Conservation (phyloP, 2,329 filamentous ascomycete species). For the Trichoderma gracile region DNA sequence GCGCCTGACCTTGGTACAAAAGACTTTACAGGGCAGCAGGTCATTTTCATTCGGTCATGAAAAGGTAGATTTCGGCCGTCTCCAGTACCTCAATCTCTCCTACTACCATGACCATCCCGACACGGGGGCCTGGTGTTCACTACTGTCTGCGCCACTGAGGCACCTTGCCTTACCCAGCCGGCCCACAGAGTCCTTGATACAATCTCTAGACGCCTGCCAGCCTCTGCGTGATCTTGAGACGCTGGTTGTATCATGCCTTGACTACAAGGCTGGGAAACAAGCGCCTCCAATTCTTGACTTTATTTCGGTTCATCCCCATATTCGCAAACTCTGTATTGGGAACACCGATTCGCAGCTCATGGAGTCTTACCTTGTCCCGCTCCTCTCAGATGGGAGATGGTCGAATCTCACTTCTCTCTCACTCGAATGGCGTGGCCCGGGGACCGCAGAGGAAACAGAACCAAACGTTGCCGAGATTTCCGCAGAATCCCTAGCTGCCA, state of each 20-base stretch:
- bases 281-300: background rate
- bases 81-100: background rate
- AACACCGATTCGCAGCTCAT: background rate
- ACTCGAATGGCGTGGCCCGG: background rate
- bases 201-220: background rate
- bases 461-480: background rate
- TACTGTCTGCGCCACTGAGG: background rate
- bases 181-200: background rate
- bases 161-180: background rate
- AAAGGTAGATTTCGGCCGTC: background rate
- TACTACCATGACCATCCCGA: background rate
- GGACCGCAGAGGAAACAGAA: background rate
- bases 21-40: no score
- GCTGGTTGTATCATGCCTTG: conserved; percentile 1
- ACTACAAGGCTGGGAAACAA: background rate
- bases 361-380: background rate
- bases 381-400: background rate
- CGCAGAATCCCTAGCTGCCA: background rate
- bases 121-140: background rate
- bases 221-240: background rate
- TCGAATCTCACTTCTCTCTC: conserved; percentile 13
- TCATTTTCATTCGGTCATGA: background rate
- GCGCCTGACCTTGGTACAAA: background rate
- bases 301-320: background rate
- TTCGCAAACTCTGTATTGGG: background rate